Base-by-base conservation (phyloP, 495 filamentous ascomycete genomes). In the Penicillium flavigenum region DNA sequence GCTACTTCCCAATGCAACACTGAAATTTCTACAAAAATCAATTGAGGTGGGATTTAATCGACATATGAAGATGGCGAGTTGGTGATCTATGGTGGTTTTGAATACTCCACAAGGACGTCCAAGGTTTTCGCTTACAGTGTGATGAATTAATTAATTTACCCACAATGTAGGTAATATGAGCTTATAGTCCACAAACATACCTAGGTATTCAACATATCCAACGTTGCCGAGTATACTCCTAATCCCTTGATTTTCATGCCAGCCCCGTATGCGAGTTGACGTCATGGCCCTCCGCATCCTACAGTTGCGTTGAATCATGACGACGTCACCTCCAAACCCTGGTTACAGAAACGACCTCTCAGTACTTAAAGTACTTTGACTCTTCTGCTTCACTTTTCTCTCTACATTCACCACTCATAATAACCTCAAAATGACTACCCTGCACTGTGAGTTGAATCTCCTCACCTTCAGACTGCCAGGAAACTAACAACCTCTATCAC, bases 371-470 rank as follows among this genome's bases (percentile, higher is more conserved):
- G 5, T 29, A 48, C 42, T 31, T 34, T 38, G 8, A 5, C 12
- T 36, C 12, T 45, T 42, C 34, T 17, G 36, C 31, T 12, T 44
- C 22, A 27, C 4, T 22, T n/a, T 2, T 47, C 51, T 16, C 47
- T 34, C 58, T 17, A 41, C 55, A 38, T 14, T 24, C 17, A 59
- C 19, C 42, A 39, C 11, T n/a, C 34, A 38, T n/a, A 38, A 29
- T 43, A 45, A 42, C 56, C 41, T 64, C 69, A 78, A 63, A 67
- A 86, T 86, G 84, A 80, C 83, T 17, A 83, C 81, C 70, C 76
- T 87, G 59, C 77, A 85, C 68, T 87, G 84, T 87, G 75, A 77
- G 83, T 34, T 14, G 31, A 34, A 4, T 78, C 49, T 16, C 47
- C 39, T 47, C 22, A 38, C 31, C n/a, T 42, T 8, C 36, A 41